phyloP scores from a whole-genome alignment of 768 basidiomycete genomes.

The Rhizopogon sp. region DNA sequence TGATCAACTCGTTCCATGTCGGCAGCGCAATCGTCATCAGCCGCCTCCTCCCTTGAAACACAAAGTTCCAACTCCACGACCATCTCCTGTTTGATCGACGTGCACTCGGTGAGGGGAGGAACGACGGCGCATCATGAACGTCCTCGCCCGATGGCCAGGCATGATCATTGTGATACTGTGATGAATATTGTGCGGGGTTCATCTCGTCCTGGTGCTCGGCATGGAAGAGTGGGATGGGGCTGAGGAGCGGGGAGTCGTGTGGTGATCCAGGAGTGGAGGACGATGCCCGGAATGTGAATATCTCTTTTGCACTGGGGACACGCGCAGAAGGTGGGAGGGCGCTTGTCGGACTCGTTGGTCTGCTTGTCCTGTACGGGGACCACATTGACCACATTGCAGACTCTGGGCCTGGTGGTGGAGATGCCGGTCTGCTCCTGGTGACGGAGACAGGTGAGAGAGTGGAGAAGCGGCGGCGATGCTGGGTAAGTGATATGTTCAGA shows the following conservation, averaged over 20 bases:
- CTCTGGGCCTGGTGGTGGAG: conserved; percentile 24
- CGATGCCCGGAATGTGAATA: conserved; percentile 37
- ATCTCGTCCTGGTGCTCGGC: conserved; percentile 43
- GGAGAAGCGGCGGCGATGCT: conserved; percentile 12
- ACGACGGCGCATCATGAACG: background rate
- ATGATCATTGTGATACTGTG: conserved; percentile 32
- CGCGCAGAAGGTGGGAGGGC: conserved; percentile 36
- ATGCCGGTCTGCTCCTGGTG: conserved; percentile 19
- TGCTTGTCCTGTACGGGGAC: conserved; percentile 36
- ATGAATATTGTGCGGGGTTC: conserved; percentile 46
- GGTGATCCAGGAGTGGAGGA: conserved; percentile 32
- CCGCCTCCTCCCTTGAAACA: conserved; percentile 48
- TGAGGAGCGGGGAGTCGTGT: conserved; percentile 32
- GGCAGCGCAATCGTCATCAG: conserved; percentile 48
- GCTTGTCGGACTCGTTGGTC: conserved; percentile 34
- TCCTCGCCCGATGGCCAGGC: conserved; percentile 26
- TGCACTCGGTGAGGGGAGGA: conserved; percentile 32
- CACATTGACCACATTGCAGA: conserved; percentile 35
- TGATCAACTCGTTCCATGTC: conserved; percentile 16
- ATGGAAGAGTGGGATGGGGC: conserved; percentile 30
- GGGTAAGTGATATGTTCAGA: conserved; percentile 32
- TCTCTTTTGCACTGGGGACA: conserved; percentile 28
- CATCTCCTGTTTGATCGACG: conserved; percentile 16
- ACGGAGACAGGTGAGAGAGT: conserved; percentile 30
- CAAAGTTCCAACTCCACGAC: conserved; percentile 44